Evolutionary conservation across 306 rosid species (phyloP).

Genomic region (Trichosanthes cucumerina): DNA sequence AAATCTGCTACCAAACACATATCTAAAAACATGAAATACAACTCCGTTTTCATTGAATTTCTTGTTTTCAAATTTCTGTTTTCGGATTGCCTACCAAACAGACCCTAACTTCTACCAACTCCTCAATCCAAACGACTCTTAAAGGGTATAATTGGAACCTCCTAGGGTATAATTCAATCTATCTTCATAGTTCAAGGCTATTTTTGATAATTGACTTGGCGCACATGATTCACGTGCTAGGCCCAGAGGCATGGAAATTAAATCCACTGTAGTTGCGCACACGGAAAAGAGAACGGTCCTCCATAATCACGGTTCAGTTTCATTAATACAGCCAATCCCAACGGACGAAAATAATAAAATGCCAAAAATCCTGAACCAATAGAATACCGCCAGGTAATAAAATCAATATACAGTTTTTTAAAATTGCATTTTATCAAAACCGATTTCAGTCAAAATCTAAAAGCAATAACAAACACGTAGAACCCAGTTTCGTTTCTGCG

Average conservation of each 20-base stretch:
- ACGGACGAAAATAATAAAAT: not conserved
- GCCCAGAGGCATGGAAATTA: not conserved
- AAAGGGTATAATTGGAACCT: too few species aligned
- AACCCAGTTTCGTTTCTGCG: not conserved
- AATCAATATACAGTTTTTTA: not conserved
- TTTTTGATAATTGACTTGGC: too few species aligned
- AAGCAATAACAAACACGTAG: not conserved
- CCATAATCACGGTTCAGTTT: not conserved
- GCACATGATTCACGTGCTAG: slow-evolving; percentile 1
- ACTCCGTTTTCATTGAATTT: too few species aligned
- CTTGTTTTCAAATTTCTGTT: too few species aligned
- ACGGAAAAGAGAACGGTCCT: not conserved
- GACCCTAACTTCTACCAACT: too few species aligned
- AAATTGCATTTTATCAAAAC: not conserved
- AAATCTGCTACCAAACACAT: too few species aligned
- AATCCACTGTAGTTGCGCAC: not conserved
- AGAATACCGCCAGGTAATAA: not conserved
- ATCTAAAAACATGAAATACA: too few species aligned
- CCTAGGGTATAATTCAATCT: too few species aligned
- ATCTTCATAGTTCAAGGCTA: too few species aligned
- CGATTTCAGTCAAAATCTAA: not conserved
- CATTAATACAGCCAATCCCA: not conserved
- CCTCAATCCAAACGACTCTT: too few species aligned
- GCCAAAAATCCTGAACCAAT: not conserved
- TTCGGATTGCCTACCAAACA: too few species aligned